Conservation (phyloP, 345 rosid genomes). For the Conringia planisiliqua region DNA sequence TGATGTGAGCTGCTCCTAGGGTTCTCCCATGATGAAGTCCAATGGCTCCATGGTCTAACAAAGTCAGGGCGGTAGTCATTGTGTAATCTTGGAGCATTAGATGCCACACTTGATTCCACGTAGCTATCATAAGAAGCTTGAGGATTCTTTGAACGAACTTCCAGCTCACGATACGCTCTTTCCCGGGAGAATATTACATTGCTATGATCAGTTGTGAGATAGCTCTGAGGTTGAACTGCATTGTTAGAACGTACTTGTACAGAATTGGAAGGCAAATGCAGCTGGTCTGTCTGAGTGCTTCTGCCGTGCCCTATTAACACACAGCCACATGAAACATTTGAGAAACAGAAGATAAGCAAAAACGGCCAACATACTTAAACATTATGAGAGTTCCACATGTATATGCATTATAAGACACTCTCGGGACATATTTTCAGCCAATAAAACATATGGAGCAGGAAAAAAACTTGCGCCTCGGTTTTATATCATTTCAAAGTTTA, state of each 20-base stretch:
- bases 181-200: conserved; percentile 44
- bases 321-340: conserved; percentile 28
- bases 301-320: conserved; percentile 48
- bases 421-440: neutral
- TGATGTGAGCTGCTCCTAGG: conserved; percentile 37
- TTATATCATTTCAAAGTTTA: neutral
- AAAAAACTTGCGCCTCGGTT: neutral
- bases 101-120: conserved; percentile 43
- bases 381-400: neutral
- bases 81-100: conserved; percentile 38
- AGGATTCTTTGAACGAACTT: conserved; percentile 41
- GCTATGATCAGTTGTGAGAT: conserved; percentile 45
- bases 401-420: neutral
- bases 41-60: conserved; percentile 47
- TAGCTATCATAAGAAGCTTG: conserved; percentile 39
- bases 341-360: neutral
- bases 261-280: conserved; percentile 47
- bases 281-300: conserved; percentile 40
- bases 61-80: conserved; percentile 43
- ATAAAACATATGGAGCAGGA: neutral
- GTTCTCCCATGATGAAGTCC: conserved; percentile 50
- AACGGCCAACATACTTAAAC: neutral
- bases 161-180: conserved; percentile 38
- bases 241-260: conserved; percentile 40
- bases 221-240: conserved; percentile 43